Percentiles rank a stretch among this genome's conserved stretches.
phyloP scores from a whole-genome alignment of 768 basidiomycete genomes.

The Leucosporidium scottii region DNA sequence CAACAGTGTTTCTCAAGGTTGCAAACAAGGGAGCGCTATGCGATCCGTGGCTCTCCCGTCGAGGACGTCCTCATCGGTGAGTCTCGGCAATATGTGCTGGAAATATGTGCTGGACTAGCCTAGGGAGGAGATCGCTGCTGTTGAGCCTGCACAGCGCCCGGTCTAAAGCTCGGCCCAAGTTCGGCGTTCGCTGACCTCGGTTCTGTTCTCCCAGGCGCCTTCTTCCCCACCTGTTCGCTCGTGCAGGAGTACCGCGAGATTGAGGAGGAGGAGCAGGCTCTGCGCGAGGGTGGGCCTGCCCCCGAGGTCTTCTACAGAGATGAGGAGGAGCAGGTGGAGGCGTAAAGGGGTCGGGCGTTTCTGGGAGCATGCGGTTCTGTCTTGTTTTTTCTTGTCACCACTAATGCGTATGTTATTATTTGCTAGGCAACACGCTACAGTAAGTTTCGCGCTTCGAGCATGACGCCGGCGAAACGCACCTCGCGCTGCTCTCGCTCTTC shows the following conservation, averaged over 20 bases:
- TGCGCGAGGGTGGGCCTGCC: neutral
- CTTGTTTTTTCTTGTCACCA: too few relatives aligned
- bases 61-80: slow-evolving; percentile 26
- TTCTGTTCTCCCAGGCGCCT: neutral
- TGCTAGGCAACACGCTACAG: too few relatives aligned
- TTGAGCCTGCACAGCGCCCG: neutral
- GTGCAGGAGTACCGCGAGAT: slow-evolving; percentile 31
- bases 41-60: slow-evolving; percentile 16
- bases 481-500: too few relatives aligned
- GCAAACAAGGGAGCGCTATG: slow-evolving; percentile 24
- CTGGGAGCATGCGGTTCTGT: too few relatives aligned
- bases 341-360: too few relatives aligned
- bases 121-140: too few relatives aligned
- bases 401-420: too few relatives aligned
- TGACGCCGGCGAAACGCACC: too few relatives aligned
- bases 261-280: slow-evolving; percentile 23
- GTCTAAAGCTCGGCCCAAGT: neutral
- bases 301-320: slow-evolving; percentile 19
- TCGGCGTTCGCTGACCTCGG: neutral
- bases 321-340: slow-evolving; percentile 14
- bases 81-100: too few relatives aligned
- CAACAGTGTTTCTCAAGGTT: slow-evolving; percentile 19
- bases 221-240: slow-evolving; percentile 25
- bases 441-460: too few relatives aligned
- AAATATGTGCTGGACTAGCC: too few relatives aligned